phyloP scores from a whole-genome alignment of 148 eudicot genomes.

The Amaranthus cruentus region DNA sequence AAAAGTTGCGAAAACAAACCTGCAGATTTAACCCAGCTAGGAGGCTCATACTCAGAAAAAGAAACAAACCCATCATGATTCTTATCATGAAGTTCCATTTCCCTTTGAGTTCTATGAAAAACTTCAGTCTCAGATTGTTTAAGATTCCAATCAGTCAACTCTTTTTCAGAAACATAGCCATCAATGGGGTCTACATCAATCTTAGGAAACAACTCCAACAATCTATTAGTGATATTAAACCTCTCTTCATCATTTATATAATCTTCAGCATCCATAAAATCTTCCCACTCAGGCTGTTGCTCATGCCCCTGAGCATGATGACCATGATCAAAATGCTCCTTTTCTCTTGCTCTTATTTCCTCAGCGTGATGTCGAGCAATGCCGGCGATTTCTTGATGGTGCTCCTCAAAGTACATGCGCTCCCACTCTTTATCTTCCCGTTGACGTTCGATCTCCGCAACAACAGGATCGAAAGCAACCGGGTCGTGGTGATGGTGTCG shows the following conservation, averaged over 20 bases:
- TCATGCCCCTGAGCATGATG: constrained; percentile 47
- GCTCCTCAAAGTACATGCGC: constrained; percentile 40
- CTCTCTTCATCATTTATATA: constrained; percentile 83
- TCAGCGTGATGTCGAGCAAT: constrained; percentile 3
- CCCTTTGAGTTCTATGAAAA: constrained; percentile 64
- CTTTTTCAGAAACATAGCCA: constrained; percentile 52
- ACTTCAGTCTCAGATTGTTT: constrained; percentile 54
- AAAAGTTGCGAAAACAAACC: constrained; percentile 28
- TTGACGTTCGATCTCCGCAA: constrained; percentile 68
- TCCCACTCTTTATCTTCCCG: constrained; percentile 67
- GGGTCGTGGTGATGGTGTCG: constrained; percentile 46
- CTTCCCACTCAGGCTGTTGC: constrained; percentile 88
- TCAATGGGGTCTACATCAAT: constrained; percentile 67
- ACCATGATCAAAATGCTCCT: too few relatives aligned
- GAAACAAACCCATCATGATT: constrained; percentile 80
- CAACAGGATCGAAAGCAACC: constrained; percentile 72
- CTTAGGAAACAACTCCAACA: constrained; percentile 69
- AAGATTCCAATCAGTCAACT: constrained; percentile 69
- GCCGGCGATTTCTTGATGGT: constrained; percentile 27
- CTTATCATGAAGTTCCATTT: constrained; percentile 89
- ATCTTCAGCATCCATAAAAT: constrained; percentile 74
- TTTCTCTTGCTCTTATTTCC: background rate
- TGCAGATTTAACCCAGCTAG: constrained; percentile 61
- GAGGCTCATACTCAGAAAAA: constrained; percentile 73
- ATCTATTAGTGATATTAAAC: constrained; percentile 68